Conservation (phyloP, 2,329 filamentous ascomycete genomes). For the Fusarium domesticum region DNA sequence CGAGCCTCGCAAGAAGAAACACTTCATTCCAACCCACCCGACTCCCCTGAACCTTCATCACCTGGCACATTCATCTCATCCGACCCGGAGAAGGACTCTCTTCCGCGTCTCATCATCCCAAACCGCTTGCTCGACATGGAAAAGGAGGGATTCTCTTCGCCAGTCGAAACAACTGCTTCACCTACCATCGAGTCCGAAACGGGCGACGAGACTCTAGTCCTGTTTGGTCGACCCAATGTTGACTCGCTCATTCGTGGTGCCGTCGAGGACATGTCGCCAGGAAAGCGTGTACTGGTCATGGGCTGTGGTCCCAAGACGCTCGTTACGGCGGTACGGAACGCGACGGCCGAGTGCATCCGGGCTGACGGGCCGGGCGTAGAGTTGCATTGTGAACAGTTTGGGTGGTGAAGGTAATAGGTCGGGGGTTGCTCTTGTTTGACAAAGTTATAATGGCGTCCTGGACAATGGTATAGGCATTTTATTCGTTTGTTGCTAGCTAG, state of each 20-base stretch:
- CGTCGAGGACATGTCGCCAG: slow-evolving; percentile 26
- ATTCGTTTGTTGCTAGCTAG: no score
- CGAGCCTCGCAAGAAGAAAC: slow-evolving; percentile 14
- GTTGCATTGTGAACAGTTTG: slow-evolving; percentile 49
- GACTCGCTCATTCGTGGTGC: slow-evolving; percentile 33
- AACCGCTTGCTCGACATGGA: slow-evolving; percentile 10
- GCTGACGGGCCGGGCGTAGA: slow-evolving; percentile 43
- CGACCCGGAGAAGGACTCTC: slow-evolving; percentile 12
- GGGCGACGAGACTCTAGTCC: slow-evolving; percentile 24
- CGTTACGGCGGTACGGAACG: slow-evolving; percentile 42
- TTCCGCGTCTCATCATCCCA: slow-evolving; percentile 2
- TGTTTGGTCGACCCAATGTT: slow-evolving; percentile 39
- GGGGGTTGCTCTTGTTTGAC: not conserved
- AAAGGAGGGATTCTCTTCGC: slow-evolving; percentile 17
- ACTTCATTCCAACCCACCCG: not conserved
- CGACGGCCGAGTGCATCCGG: slow-evolving; percentile 39
- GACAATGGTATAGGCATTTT: not conserved
- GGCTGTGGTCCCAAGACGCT: slow-evolving; percentile 46
- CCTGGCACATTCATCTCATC: slow-evolving; percentile 3
- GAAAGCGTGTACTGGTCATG: slow-evolving; percentile 41
- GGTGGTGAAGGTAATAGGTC: slow-evolving; percentile 32
- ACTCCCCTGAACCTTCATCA: slow-evolving; percentile 12
- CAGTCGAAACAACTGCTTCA: slow-evolving; percentile 5
- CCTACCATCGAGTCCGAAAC: not conserved
- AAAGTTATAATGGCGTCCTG: not conserved